Base-by-base conservation (phyloP, 176 grass and related monocot species). In the Carex myosuroides region DNA sequence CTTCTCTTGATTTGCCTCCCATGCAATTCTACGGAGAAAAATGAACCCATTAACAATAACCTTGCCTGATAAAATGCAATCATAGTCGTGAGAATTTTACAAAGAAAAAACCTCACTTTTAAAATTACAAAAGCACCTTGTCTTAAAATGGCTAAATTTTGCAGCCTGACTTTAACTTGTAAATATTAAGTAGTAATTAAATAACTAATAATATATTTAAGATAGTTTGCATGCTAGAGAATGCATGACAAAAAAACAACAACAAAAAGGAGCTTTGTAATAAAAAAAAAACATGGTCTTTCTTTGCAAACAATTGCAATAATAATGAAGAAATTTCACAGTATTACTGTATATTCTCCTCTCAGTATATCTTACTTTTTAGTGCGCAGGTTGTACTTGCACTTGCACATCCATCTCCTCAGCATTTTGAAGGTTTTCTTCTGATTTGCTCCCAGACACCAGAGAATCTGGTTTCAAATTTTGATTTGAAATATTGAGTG, bases 321-420 rank as follows among this genome's bases (percentile, higher is more conserved):
- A 64, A 44, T 64, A 64, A 21, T 61, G 32, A 26, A 37, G 13
- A 60, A 22, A 44, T 6, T 14, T 17, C 46, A 22, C 30, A 55
- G 73, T 32, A 56, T 3, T 55, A 24, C 24, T 42, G 79, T 80
- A 81, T 63, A 81, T 44, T 64, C 32, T 81, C 37, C 8, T 64
- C 79, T 60, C 55, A 62, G 63, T 64, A 81, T n/a, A 64, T 81
- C 59, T 81, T 62, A 63, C 79, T 62, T 63, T 57, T 83, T 83
- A 83, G n/a, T 44, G 46, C 1, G 39, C 60, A 10, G 60, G 42
- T 62, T 65, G 13, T 61, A 83, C 46, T 68, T 54, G 60, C 30
- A 82, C 63, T 68, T 67, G 60, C 30, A 80, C 53, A 18, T 83
- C 80, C 32, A 65, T 83, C 60, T 83, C 44, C 22, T 4, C 60